These are phyloP conservation scores for Phlebiopsis flavidoalba DNA, from an alignment of 768 basidiomycete species.

Conservation along the genomic window DNA sequence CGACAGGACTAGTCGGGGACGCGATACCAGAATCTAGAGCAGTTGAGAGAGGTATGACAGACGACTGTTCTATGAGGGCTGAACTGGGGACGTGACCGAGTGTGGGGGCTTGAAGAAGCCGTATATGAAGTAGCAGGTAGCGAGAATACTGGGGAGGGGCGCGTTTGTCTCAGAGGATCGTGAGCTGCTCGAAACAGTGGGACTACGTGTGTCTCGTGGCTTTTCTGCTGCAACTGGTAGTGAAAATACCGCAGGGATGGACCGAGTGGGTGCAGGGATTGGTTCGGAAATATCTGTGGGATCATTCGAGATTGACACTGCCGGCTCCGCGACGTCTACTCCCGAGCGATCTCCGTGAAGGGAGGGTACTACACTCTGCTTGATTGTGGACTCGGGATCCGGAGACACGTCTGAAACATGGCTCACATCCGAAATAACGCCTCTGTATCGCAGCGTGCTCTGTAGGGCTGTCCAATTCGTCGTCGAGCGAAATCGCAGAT, in stretches of 20 bases:
- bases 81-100: neutral
- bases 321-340: neutral
- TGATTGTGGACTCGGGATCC: neutral
- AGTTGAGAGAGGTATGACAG: no score
- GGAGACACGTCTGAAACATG: neutral
- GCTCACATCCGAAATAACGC: neutral
- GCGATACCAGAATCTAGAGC: no score
- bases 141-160: neutral
- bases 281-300: neutral
- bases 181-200: neutral
- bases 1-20: no score
- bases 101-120: neutral
- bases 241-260: neutral
- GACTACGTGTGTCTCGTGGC: neutral
- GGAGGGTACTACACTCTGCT: neutral
- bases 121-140: neutral
- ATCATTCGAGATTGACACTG: neutral
- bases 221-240: neutral
- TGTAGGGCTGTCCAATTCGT: constrained; percentile 14
- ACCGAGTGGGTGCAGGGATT: neutral
- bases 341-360: neutral
- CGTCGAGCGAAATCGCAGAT: neutral
- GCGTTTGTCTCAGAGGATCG: neutral
- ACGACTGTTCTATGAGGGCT: no score
- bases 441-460: neutral